Evolutionary conservation across 192 early-diverging fungal species (phyloP).

Genomic region (Chytriomyces hyalinus): DNA sequence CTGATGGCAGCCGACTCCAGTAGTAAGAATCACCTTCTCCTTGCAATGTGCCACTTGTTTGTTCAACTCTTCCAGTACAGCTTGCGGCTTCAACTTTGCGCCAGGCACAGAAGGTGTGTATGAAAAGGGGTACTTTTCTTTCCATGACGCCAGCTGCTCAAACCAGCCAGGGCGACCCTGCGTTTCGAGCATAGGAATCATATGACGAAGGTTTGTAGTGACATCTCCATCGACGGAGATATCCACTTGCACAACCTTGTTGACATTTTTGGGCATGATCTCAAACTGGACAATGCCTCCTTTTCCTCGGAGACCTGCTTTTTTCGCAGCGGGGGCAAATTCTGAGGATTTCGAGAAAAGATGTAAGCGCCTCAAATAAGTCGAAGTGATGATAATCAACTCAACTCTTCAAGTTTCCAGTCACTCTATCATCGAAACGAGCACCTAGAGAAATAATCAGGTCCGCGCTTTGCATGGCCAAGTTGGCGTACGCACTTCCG

Average conservation of each 20-base stretch:
- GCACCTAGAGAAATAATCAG: slow-evolving; percentile 94
- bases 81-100: slow-evolving; percentile 86
- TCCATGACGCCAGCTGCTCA: slow-evolving; percentile 82
- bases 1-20: slow-evolving; percentile 98
- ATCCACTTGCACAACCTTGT: slow-evolving; percentile 93
- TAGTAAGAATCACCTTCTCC: slow-evolving; percentile 92
- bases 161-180: slow-evolving; percentile 84
- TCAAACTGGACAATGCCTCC: slow-evolving; percentile 99
- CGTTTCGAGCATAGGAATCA: slow-evolving; percentile 78
- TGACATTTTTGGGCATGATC: slow-evolving; percentile 99
- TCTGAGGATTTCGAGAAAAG: slow-evolving; percentile 37
- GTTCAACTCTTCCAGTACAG: slow-evolving; percentile 91
- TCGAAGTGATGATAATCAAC: slow-evolving; percentile 1
- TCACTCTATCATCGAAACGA: slow-evolving; percentile 98
- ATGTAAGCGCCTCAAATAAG: not conserved
- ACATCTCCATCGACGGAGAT: slow-evolving; percentile 96
- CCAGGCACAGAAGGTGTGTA: slow-evolving; percentile 70
- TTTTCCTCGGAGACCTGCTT: slow-evolving; percentile 82
- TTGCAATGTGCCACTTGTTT: slow-evolving; percentile 80
- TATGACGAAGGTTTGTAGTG: slow-evolving; percentile 77
- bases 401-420: slow-evolving; percentile 74
- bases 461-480: slow-evolving; percentile 97
- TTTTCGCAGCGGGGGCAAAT: slow-evolving; percentile 92
- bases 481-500: slow-evolving; percentile 94
- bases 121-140: slow-evolving; percentile 88